Conservation (phyloP, 192 early-diverging fungal species). For the Gigaspora rosea region DNA sequence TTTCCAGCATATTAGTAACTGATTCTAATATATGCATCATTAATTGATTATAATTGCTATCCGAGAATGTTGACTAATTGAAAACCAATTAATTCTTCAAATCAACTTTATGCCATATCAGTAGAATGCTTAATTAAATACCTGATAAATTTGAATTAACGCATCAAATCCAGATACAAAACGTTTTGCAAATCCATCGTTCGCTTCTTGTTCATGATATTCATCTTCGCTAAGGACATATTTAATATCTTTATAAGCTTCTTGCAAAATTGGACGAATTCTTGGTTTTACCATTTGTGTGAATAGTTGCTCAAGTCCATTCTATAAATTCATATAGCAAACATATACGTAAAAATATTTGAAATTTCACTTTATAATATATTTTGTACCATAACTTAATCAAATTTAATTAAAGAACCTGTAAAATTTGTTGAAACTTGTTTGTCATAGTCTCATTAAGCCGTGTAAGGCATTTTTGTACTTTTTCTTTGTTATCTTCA, state of each 20-base stretch:
- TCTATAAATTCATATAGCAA: slow-evolving; percentile 20
- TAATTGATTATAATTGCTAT: slow-evolving; percentile 67
- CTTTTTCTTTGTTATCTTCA: slow-evolving; percentile 56
- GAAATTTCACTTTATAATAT: not conserved
- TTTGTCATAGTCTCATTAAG: slow-evolving; percentile 55
- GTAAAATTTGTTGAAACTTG: slow-evolving; percentile 67
- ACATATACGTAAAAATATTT: not conserved
- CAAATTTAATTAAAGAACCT: slow-evolving; percentile 42
- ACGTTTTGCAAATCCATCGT: slow-evolving; percentile 81
- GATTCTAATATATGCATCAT: slow-evolving; percentile 69
- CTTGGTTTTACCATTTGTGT: slow-evolving; percentile 76
- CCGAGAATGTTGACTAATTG: slow-evolving; percentile 56
- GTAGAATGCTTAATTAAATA: slow-evolving; percentile 24
- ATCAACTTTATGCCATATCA: not conserved
- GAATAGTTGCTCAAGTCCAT: slow-evolving; percentile 79
- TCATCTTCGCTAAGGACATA: slow-evolving; percentile 93
- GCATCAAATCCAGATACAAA: slow-evolving; percentile 71
- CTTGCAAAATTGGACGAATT: slow-evolving; percentile 76
- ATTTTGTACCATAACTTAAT: not conserved
- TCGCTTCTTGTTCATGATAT: slow-evolving; percentile 77
- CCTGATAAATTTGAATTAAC: slow-evolving; percentile 62
- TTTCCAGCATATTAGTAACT: slow-evolving; percentile 82
- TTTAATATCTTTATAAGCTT: slow-evolving; percentile 81
- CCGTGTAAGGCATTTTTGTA: slow-evolving; percentile 57
- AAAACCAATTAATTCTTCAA: not conserved